Percentiles rank a stretch among this genome's conserved stretches.
phyloP scores from a whole-genome alignment of 2,329 filamentous ascomycete species.

The Verticillium isaacii region DNA sequence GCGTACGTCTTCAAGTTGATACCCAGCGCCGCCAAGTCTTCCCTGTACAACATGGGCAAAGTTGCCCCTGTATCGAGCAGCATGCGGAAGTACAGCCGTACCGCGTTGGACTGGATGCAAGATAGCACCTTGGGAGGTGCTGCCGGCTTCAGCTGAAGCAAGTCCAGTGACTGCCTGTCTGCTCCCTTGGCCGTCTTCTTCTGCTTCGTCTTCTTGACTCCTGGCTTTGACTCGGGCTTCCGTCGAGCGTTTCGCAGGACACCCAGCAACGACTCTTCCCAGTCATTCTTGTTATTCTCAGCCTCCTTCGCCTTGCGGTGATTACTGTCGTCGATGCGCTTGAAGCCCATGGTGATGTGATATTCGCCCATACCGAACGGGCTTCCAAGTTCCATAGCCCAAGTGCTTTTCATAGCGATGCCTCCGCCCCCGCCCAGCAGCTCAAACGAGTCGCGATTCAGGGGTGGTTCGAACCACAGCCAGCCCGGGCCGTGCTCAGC shows the following conservation, averaged over 20 bases:
- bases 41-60: conserved; percentile 27
- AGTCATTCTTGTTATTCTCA: too few species aligned
- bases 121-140: background rate
- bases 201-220: background rate
- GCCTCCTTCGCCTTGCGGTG: background rate
- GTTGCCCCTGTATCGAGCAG: conserved; percentile 40
- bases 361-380: conserved; percentile 24
- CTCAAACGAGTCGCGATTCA: conserved; percentile 18
- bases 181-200: background rate
- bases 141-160: background rate
- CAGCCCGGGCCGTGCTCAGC: conserved; percentile 31
- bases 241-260: background rate
- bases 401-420: conserved; percentile 24
- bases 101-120: conserved; percentile 13
- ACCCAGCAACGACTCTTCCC: background rate
- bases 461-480: conserved; percentile 41
- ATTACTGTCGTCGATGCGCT: conserved; percentile 2
- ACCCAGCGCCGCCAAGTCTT: conserved; percentile 28
- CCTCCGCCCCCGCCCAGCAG: conserved; percentile 1
- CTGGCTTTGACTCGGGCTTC: background rate
- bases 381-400: conserved; percentile 17
- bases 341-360: conserved; percentile 22
- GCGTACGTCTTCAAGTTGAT: conserved; percentile 28
- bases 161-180: background rate
- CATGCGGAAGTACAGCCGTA: conserved; percentile 24